These are phyloP conservation scores for Dictyostelium intermedium DNA, from an alignment of 78 protist species.

Conservation along the genomic window DNA sequence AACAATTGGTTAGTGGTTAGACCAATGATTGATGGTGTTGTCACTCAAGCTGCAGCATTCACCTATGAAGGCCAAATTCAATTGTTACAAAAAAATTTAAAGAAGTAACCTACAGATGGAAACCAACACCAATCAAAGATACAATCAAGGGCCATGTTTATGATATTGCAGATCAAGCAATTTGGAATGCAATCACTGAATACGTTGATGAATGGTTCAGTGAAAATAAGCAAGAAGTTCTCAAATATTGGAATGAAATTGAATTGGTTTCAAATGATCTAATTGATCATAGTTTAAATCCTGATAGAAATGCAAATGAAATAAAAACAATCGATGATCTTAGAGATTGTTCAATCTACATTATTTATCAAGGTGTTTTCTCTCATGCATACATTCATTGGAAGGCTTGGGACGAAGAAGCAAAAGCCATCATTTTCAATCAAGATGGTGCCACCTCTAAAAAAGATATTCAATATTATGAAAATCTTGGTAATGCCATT, in stretches of 20 bases:
- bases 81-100: constrained; percentile 14
- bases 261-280: constrained; percentile 21
- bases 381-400: constrained; percentile 53
- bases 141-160: constrained; percentile 15
- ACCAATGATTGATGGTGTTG: constrained; percentile 49
- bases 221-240: background rate
- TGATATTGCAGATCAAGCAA: constrained; percentile 2
- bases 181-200: constrained; percentile 20
- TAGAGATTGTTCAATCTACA: background rate
- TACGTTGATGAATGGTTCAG: constrained; percentile 33
- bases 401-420: constrained; percentile 65
- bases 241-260: constrained; percentile 24
- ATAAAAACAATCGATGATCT: constrained; percentile 1
- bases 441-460: constrained; percentile 9
- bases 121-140: background rate
- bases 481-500: constrained; percentile 53
- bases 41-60: constrained; percentile 41
- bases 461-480: constrained; percentile 16
- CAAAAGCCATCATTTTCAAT: constrained; percentile 26
- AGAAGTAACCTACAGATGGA: background rate
- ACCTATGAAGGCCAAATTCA: constrained; percentile 54
- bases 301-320: background rate
- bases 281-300: background rate
- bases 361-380: constrained; percentile 43
- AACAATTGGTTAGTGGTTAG: constrained; percentile 65